These are phyloP conservation scores for Hordeum vulgare DNA, from an alignment of 176 grass and related monocot genomes.

Conservation along the genomic window DNA sequence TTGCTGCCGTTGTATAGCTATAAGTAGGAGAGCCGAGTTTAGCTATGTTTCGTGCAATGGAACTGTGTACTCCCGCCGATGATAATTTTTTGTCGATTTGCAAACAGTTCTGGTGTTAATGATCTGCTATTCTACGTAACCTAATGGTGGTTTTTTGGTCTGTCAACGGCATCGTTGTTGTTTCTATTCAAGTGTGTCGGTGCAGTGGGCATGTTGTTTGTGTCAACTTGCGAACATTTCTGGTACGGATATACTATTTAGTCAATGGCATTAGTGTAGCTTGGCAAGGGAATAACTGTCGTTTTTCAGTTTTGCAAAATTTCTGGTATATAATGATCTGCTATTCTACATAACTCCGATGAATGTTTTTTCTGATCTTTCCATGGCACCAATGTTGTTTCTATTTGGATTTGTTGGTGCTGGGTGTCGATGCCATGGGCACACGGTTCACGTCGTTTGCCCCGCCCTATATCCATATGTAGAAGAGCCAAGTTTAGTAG, in stretches of 20 bases:
- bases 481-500: background rate
- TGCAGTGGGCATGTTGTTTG: too few relatives aligned
- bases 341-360: background rate
- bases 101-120: background rate
- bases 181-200: background rate
- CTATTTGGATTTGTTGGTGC: background rate
- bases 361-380: background rate
- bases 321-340: background rate
- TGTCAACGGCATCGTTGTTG: background rate
- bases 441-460: background rate
- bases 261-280: background rate
- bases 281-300: background rate
- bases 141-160: too few relatives aligned
- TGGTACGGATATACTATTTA: background rate
- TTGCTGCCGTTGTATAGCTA: background rate
- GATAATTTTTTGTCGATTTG: background rate
- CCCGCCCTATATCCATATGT: background rate
- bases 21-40: background rate
- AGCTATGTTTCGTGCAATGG: background rate
- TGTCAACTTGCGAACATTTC: background rate
- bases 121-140: background rate
- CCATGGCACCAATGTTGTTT: background rate
- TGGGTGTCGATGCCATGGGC: background rate
- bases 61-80: background rate
- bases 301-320: background rate